Conservation (phyloP, 2,329 filamentous ascomycete species). For the Zymoseptoria crescenta region DNA sequence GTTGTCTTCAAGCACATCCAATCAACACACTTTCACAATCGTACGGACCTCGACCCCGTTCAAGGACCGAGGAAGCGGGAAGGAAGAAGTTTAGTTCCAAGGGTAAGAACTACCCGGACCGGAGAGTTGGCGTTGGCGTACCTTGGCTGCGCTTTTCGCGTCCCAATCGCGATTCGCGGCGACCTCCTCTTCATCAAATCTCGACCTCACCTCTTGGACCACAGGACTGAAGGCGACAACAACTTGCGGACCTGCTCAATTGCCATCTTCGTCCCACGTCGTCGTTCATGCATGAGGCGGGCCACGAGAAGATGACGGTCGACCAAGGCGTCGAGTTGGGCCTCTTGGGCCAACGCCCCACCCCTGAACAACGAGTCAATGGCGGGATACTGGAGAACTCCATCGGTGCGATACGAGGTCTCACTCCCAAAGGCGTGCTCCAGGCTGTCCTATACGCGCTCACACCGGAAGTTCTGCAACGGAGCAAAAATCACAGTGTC, state of each 20-base stretch:
- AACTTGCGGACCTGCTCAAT: neutral
- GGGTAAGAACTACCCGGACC: neutral
- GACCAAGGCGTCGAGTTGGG: neutral
- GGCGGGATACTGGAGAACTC: neutral
- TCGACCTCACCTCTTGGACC: neutral
- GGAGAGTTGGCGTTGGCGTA: neutral
- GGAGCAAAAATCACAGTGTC: conserved; percentile 1
- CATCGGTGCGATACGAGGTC: neutral
- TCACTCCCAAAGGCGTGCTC: neutral
- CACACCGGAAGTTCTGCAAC: neutral
- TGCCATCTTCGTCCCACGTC: neutral
- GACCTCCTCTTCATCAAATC: neutral
- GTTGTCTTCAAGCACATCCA: neutral
- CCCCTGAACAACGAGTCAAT: neutral
- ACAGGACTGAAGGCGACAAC: neutral
- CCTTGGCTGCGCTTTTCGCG: neutral
- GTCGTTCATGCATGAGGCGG: neutral
- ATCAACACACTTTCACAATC: neutral
- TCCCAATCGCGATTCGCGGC: neutral
- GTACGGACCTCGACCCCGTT: neutral
- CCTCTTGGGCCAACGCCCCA: neutral
- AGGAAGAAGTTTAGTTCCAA: neutral
- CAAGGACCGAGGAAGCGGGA: neutral
- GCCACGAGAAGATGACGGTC: neutral
- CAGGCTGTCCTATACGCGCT: neutral